Evolutionary conservation across 2,329 filamentous ascomycete species (phyloP), one percentile per base, ranked within the genome.

Genomic region (Colletotrichum zoysiae): DNA sequence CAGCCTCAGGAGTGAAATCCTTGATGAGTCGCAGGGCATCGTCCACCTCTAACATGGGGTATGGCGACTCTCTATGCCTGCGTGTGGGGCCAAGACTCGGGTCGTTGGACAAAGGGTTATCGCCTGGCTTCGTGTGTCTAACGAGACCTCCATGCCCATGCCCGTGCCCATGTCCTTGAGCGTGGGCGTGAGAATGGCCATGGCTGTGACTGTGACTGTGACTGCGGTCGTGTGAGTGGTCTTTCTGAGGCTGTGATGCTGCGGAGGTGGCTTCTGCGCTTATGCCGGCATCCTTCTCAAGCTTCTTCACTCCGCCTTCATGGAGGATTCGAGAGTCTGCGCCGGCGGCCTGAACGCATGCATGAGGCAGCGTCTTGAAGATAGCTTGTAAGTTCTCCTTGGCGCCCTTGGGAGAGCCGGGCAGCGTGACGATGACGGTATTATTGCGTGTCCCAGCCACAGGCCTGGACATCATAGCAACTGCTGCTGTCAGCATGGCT

Each of bases 391-490:
- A 87, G 78, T 98, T 99, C 84, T 99, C 96, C 78, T 91, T 93
- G 11, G 96, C 96, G 1, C 95, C 96, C 80, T 98, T 98, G 0
- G 96, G 96, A 0, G 95, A 98, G 1, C 96, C 96, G 0, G 96
- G 96, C 4, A 99, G 85, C 0, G 96, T 99, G 73, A 98, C 83
- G 33, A 99, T 92, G 64, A 99, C 82, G 0, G 94, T 92, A 72
- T 90, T 90, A 74, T 95, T 91, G 42, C 96, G 88, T 3, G 97
- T 91, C 3, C 96, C 96, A 30, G 96, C 96, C 16, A 97, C 93
- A 5, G 96, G 96, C 57, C 96, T 90, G 63, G 96, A 93, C 96
- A 99, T 99, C 85, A 97, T 92, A 56, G 96, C 96, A 83, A 99
- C 95, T 97, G 69, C 33, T 63, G 62, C 16, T 68, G 59, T 81